Evolutionary conservation across 169 alveolate genomes (phyloP).

Genomic region (Prorocentrum cordatum): DNA sequence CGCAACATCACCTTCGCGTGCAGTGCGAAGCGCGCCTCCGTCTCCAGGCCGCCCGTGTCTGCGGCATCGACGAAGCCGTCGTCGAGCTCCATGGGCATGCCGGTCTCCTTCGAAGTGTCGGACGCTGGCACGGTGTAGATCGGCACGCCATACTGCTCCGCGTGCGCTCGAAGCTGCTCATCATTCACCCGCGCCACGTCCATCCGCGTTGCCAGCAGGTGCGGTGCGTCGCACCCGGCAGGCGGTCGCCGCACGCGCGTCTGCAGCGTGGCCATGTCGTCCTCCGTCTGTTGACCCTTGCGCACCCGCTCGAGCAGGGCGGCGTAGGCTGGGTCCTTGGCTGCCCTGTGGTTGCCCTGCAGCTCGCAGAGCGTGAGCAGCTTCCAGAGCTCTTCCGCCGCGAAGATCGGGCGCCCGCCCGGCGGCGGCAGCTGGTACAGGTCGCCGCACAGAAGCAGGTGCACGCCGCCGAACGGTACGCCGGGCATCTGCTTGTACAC

Average conservation of each 20-base stretch:
- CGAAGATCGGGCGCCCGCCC: background rate
- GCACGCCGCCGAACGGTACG: background rate
- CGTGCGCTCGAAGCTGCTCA: too few species aligned
- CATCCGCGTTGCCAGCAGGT: background rate
- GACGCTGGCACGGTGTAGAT: too few species aligned
- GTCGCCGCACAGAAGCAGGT: background rate
- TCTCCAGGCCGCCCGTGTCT: slow-evolving; percentile 25
- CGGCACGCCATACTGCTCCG: background rate
- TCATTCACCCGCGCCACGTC: background rate
- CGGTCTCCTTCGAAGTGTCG: background rate
- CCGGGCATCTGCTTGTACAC: background rate
- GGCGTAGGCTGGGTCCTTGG: slow-evolving; percentile 16
- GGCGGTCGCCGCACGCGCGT: background rate
- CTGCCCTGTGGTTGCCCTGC: slow-evolving; percentile 20
- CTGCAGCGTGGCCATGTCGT: background rate
- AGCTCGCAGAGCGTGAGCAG: slow-evolving; percentile 5
- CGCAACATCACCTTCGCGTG: background rate
- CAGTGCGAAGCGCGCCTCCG: background rate
- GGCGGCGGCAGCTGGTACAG: slow-evolving; percentile 33
- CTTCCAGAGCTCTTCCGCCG: background rate
- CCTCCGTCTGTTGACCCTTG: background rate
- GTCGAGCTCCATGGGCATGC: background rate
- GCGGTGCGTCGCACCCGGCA: background rate
- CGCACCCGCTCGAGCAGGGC: slow-evolving; percentile 3
- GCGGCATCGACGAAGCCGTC: background rate